A percentile compares a stretch with the other conserved stretches of the same genome.
These are phyloP conservation scores for Trifolium pratense DNA, from an alignment of 306 rosid genomes.

Conservation along the genomic window DNA sequence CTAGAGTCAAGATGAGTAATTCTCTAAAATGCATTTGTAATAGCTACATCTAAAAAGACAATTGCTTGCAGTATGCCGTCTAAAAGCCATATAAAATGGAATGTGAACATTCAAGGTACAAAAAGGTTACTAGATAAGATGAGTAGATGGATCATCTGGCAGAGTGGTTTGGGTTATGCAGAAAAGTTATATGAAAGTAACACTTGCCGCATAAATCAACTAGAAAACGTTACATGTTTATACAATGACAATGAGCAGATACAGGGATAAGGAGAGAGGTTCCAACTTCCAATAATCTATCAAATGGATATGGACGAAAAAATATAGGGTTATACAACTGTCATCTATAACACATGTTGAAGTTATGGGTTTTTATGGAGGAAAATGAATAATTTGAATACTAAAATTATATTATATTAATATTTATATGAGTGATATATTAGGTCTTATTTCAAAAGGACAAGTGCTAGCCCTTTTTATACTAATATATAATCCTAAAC, in stretches of 20 bases:
- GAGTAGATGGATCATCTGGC: not conserved
- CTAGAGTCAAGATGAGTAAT: not conserved
- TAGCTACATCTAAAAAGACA: not conserved
- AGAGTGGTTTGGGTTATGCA: conserved; percentile 13
- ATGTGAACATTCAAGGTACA: conserved; percentile 4
- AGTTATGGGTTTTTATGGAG: not conserved
- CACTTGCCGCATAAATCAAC: conserved; percentile 22
- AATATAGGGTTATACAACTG: not conserved
- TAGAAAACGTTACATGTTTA: conserved; percentile 2
- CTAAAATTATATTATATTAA: not conserved
- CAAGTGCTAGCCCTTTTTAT: not conserved
- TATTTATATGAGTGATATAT: not conserved
- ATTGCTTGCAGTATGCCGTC: not conserved
- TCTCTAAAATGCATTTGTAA: not conserved
- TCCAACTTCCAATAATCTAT: conserved; percentile 16
- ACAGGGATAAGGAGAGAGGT: not conserved
- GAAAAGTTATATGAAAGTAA: not conserved
- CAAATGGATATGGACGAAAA: not conserved
- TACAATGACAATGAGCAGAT: not conserved
- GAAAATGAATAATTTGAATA: not conserved
- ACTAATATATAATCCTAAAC: conserved; percentile 4
- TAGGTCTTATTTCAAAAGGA: not conserved
- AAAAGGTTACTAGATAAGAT: not conserved
- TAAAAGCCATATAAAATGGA: not conserved
- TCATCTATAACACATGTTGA: conserved; percentile 6